Conservation (phyloP, 192 early-diverging fungal genomes). For the Coemansia pectinata region DNA sequence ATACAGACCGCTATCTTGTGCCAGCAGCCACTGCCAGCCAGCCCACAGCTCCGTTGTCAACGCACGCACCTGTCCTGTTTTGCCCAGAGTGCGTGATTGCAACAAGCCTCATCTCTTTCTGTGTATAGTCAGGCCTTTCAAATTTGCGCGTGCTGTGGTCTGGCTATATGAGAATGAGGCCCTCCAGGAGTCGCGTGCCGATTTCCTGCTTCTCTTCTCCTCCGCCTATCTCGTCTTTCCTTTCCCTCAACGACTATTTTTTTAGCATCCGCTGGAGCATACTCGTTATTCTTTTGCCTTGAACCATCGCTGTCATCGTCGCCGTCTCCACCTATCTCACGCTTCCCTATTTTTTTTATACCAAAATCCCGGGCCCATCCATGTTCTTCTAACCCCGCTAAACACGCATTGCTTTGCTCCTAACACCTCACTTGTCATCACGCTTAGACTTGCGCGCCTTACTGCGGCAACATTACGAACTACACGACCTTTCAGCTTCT, state of each 20-base stretch:
- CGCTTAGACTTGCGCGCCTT: background rate
- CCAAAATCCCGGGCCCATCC: slow-evolving; percentile 1
- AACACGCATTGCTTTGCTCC: background rate
- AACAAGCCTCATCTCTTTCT: background rate
- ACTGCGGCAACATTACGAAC: slow-evolving; percentile 1
- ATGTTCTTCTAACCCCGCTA: background rate
- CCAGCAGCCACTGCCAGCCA: background rate
- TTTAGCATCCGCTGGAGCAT: background rate
- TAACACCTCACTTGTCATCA: background rate
- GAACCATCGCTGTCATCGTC: background rate
- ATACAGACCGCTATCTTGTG: background rate
- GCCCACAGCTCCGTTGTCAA: background rate
- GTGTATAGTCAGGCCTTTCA: background rate
- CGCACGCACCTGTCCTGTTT: background rate
- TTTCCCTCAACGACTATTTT: background rate
- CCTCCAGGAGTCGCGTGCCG: background rate
- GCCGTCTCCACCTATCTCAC: background rate
- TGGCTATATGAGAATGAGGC: background rate
- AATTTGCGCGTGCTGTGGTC: background rate
- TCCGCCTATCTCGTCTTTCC: background rate
- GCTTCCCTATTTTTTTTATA: background rate
- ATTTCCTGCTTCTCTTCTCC: background rate
- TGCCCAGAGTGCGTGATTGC: background rate
- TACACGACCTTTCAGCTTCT: background rate
- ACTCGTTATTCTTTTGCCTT: background rate